These are phyloP conservation scores for Myriosclerotinia duriaeana DNA, from an alignment of 2,329 filamentous ascomycete genomes.

Conservation along the genomic window DNA sequence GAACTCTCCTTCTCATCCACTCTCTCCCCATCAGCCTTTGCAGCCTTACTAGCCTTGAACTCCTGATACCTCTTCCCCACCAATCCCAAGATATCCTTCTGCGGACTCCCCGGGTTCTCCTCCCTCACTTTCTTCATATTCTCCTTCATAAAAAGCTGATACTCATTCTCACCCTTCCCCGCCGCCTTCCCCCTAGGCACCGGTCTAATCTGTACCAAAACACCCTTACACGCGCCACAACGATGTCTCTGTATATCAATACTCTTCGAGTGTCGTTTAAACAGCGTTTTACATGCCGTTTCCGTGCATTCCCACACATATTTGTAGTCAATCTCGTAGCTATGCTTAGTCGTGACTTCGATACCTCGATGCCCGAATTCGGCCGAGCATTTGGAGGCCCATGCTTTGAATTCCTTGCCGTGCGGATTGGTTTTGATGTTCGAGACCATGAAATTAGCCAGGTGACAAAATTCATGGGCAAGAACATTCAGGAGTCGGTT, in stretches of 20 bases:
- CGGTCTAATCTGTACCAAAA: constrained; percentile 76
- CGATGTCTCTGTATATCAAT: constrained; percentile 70
- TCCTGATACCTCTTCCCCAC: constrained; percentile 63
- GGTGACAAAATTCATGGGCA: constrained; percentile 95
- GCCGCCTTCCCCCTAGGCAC: constrained; percentile 54
- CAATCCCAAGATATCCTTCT: constrained; percentile 68
- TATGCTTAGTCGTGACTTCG: constrained; percentile 84
- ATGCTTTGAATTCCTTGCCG: constrained; percentile 78
- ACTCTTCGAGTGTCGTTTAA: constrained; percentile 81
- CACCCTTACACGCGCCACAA: constrained; percentile 74
- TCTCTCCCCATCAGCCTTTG: constrained; percentile 1
- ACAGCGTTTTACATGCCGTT: constrained; percentile 64
- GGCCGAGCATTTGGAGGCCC: constrained; percentile 57
- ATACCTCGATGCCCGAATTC: constrained; percentile 64
- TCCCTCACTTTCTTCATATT: constrained; percentile 63
- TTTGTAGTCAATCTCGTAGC: constrained; percentile 87
- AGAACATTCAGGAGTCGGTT: constrained; percentile 81
- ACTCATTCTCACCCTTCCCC: constrained; percentile 45
- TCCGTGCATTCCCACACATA: constrained; percentile 78
- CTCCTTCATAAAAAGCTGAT: constrained; percentile 62
- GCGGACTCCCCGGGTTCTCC: constrained; percentile 53
- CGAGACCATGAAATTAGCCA: constrained; percentile 87
- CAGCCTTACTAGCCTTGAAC: constrained; percentile 44
- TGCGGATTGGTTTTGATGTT: constrained; percentile 75
- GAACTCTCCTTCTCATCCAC: constrained; percentile 24